Conservation (phyloP, 2,329 filamentous ascomycete genomes). For the Fusarium nisikadoi region DNA sequence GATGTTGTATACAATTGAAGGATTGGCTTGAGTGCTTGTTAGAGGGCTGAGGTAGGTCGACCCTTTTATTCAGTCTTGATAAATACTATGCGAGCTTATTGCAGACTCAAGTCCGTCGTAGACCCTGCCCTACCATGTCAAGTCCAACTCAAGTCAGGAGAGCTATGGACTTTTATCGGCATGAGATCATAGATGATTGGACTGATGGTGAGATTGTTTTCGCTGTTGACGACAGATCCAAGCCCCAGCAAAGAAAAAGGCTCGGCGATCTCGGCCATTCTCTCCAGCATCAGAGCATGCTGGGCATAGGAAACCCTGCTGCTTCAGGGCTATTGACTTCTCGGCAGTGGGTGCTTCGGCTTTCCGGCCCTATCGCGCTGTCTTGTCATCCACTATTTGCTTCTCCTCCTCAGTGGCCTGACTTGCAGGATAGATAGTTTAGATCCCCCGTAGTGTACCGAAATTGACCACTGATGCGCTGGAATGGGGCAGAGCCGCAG, state of each 20-base stretch:
- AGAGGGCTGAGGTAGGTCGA: rapidly evolving
- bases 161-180: not conserved
- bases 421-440: not conserved
- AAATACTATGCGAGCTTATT: not conserved
- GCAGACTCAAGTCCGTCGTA: not conserved
- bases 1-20: not conserved
- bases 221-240: not conserved
- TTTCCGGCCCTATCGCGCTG: not conserved
- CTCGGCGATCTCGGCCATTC: not conserved
- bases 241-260: not conserved
- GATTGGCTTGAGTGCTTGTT: not conserved
- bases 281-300: not conserved
- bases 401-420: not conserved
- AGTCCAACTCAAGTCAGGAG: not conserved
- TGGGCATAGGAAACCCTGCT: not conserved
- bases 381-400: not conserved
- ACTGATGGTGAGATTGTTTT: not conserved
- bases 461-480: not conserved
- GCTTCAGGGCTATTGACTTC: not conserved
- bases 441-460: not conserved
- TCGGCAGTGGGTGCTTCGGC: not conserved
- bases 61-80: not conserved
- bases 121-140: not conserved
- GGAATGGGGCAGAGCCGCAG: constrained; percentile 1
- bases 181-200: not conserved